Evolutionary conservation across 78 protist species (phyloP), one percentile per base, ranked within the genome.

Genomic region (Dictyostelium firmibasis): DNA sequence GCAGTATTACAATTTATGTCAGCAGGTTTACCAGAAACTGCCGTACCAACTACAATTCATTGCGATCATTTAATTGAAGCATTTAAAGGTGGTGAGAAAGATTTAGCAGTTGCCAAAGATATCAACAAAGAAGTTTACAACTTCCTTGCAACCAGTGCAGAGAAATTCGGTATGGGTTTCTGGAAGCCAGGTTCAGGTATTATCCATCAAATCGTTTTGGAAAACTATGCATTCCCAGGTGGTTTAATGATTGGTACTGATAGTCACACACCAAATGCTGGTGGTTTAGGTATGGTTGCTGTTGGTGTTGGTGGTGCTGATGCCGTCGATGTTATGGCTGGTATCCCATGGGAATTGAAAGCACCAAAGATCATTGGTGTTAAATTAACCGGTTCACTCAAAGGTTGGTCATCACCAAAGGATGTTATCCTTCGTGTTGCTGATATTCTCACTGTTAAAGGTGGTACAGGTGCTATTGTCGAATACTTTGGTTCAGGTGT

Each of bases 281-380:
- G 98, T 75, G 98, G 98, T 76, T 92, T 96, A 31, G 99, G 98
- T 76, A 97, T 96, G 96, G 25, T 91, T 69, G 96, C 98, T 4
- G 91, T 97, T 43, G 99, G 99, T 75, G 98, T 97, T n/a, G 98
- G 99, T 57, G 99, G 99, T 72, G 99, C 99, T 33, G 99, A 98
- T 75, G 99, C 99, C n/a, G 99, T 98, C 67, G 99, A 98, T 95
- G 99, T 95, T n/a, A 97, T 97, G 99, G 98, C 98, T 4, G 98
- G 96, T 78, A 38, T 98, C 38, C 98, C 99, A 57, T 98, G 99
- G 99, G 99, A 98, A 72, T 89, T 98, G 53, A 98, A 98, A 97
- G 96, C 97, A 29, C 99, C 99, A 87, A 98, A 98, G 96, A 96
- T 98, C 81, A 97, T 97, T 74, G 99, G 99, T 81, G 99, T 98